Evolutionary conservation across 106 monocot species (phyloP).

Genomic region (Allium sativum): DNA sequence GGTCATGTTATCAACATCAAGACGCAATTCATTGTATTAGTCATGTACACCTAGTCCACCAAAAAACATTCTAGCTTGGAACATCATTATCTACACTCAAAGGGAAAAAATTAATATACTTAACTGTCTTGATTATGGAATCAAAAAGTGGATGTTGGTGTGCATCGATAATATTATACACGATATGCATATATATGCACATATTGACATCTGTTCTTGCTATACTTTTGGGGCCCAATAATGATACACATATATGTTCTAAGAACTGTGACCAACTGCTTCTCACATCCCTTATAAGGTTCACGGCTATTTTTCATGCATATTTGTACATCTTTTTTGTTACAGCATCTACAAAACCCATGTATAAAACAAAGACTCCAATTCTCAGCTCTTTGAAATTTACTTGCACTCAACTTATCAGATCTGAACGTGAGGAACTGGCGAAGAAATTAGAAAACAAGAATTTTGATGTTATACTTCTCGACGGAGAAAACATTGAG

Average conservation of each 20-base stretch:
- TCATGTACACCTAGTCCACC: slow-evolving; percentile 58
- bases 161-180: too few relatives aligned
- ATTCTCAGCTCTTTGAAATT: slow-evolving; percentile 15
- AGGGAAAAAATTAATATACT: too few relatives aligned
- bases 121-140: too few relatives aligned
- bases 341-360: slow-evolving; percentile 7
- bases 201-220: too few relatives aligned
- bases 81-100: slow-evolving; percentile 58
- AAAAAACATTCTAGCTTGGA: slow-evolving; percentile 61
- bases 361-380: slow-evolving; percentile 4
- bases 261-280: too few relatives aligned
- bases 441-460: slow-evolving; percentile 10
- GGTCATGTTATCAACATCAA: slow-evolving; percentile 91
- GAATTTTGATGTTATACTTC: neutral
- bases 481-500: neutral
- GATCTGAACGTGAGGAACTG: slow-evolving; percentile 18
- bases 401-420: slow-evolving; percentile 11
- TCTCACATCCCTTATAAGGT: too few relatives aligned
- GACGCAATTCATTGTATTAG: slow-evolving; percentile 67
- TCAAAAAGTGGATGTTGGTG: too few relatives aligned
- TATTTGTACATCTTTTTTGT: neutral
- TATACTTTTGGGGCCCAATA: too few relatives aligned
- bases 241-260: too few relatives aligned
- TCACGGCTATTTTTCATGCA: too few relatives aligned
- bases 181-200: too few relatives aligned